Conservation (phyloP, 2,329 filamentous ascomycete species). For the Arthrobotrys musiformis region DNA sequence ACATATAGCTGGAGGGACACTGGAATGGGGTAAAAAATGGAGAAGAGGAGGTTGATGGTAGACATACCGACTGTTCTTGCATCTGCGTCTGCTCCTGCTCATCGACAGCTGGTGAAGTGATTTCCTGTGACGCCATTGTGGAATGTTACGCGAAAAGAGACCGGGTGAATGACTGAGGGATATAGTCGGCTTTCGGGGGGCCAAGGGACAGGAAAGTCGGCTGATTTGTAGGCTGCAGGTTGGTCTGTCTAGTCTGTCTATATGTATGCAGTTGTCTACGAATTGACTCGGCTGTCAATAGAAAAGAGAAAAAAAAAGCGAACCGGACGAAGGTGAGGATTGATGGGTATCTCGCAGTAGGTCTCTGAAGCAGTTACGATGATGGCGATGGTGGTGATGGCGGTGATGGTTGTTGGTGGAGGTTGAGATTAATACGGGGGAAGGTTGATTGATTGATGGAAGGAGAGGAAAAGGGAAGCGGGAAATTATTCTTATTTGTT, state of each 20-base stretch:
- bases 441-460: not conserved
- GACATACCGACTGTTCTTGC: conserved; percentile 37
- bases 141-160: conserved; percentile 47
- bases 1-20: not conserved
- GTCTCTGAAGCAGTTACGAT: not conserved
- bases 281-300: not conserved
- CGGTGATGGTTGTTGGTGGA: not conserved
- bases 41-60: not conserved
- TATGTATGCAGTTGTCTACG: not conserved
- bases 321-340: conserved; percentile 8
- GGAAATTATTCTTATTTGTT: not conserved
- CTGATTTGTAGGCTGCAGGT: not conserved
- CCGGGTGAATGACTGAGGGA: conserved; percentile 25
- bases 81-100: conserved; percentile 10
- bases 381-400: not conserved
- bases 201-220: conserved; percentile 6
- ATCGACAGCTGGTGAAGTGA: conserved; percentile 22
- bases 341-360: not conserved
- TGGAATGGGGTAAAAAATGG: not conserved
- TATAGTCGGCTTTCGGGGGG: conserved; percentile 23
- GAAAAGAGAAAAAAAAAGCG: not conserved
- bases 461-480: not conserved
- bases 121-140: conserved; percentile 53
- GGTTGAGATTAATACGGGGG: not conserved
- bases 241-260: not conserved